These are phyloP conservation scores for Saccharomycopsis schoenii DNA, from an alignment of 805 yeast genomes.

Conservation along the genomic window DNA sequence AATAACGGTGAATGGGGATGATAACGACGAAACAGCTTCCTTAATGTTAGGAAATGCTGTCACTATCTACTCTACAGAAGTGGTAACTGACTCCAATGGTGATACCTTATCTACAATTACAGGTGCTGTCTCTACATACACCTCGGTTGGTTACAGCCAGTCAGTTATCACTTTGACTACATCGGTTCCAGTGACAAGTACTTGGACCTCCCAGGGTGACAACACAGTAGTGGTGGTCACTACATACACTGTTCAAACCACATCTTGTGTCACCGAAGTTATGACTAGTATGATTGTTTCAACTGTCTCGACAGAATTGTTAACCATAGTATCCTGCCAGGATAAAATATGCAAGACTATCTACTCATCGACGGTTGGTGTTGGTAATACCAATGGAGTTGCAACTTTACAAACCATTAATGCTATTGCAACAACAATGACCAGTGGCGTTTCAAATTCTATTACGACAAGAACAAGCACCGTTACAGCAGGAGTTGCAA, in stretches of 20 bases:
- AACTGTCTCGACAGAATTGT: slow-evolving; percentile 18
- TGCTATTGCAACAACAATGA: background rate
- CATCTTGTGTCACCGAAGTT: slow-evolving; percentile 18
- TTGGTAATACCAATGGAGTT: slow-evolving; percentile 2
- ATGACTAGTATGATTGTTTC: slow-evolving; percentile 18
- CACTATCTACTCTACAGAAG: slow-evolving; percentile 15
- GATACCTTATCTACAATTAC: slow-evolving; percentile 9
- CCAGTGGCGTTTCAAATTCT: background rate
- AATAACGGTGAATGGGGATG: background rate
- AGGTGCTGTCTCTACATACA: slow-evolving; percentile 14
- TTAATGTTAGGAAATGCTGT: background rate
- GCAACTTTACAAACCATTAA: background rate
- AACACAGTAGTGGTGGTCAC: slow-evolving; percentile 18
- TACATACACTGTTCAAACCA: slow-evolving; percentile 17
- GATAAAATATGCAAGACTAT: slow-evolving; percentile 17
- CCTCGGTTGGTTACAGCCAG: slow-evolving; percentile 17
- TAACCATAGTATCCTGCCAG: slow-evolving; percentile 17
- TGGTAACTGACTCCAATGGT: slow-evolving; percentile 15
- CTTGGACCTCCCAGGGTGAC: slow-evolving; percentile 18
- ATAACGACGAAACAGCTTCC: slow-evolving; percentile 1
- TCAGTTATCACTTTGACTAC: slow-evolving; percentile 17
- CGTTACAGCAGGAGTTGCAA: background rate
- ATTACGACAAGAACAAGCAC: background rate
- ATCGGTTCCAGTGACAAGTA: slow-evolving; percentile 17
- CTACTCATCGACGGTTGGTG: slow-evolving; percentile 10